A percentile compares a stretch with the other conserved stretches of the same genome.
phyloP scores from a whole-genome alignment of 1,284 basidiomycete genomes.

The Mycena sp. region DNA sequence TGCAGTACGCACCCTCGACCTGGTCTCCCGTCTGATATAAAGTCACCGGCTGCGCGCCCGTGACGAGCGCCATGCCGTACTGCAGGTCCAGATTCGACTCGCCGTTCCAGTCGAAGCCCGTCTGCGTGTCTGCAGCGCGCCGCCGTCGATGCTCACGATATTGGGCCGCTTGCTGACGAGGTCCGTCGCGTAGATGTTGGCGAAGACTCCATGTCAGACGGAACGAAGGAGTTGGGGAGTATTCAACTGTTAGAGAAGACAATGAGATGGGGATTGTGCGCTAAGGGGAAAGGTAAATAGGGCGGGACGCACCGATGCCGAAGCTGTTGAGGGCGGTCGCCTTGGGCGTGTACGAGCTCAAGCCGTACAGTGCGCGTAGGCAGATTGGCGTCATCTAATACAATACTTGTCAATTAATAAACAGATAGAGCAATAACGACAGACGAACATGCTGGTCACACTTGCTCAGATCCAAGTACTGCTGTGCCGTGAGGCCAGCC shows the following conservation, averaged over 20 bases:
- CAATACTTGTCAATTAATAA: too few relatives aligned
- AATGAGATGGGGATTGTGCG: too few relatives aligned
- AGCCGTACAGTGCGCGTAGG: conserved; percentile 54
- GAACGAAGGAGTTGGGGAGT: conserved; percentile 56
- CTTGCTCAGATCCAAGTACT: conserved; percentile 34
- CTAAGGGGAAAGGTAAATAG: too few relatives aligned
- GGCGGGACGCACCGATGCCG: too few relatives aligned
- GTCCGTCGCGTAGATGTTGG: conserved; percentile 27
- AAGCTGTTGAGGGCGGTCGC: conserved; percentile 50
- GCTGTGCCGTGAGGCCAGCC: conserved; percentile 44
- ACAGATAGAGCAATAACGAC: too few relatives aligned
- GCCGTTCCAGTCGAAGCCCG: conserved; percentile 48
- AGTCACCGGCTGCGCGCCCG: conserved; percentile 46
- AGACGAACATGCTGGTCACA: too few relatives aligned
- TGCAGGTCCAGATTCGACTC: conserved; percentile 59
- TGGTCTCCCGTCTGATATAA: conserved; percentile 58
- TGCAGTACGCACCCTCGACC: conserved; percentile 31
- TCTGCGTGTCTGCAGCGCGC: conserved; percentile 46
- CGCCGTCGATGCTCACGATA: conserved; percentile 54
- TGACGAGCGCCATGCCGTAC: conserved; percentile 48
- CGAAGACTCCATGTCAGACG: conserved; percentile 54
- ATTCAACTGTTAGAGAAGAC: conserved; percentile 59
- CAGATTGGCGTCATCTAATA: conserved; percentile 38
- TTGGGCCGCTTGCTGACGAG: conserved; percentile 48
- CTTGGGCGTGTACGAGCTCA: conserved; percentile 48